Percentiles rank a stretch among this genome's conserved stretches.
Conservation (phyloP, 371 early-diverging fungal species). For the Saksenaea oblongispora region DNA sequence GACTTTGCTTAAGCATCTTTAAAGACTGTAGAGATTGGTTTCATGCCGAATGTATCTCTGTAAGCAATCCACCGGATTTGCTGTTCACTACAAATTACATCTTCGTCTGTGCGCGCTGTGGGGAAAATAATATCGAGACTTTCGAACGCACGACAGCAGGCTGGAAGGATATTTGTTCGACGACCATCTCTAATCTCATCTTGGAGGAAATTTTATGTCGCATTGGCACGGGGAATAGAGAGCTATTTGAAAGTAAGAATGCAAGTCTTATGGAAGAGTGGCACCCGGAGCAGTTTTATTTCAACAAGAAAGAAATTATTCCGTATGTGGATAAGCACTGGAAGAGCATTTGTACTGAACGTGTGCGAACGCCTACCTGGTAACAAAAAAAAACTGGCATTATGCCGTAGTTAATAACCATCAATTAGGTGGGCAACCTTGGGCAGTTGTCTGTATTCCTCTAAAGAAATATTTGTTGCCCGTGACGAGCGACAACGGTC, state of each 20-base stretch:
- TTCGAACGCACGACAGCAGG: slow-evolving; percentile 68
- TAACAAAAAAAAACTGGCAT: slow-evolving; percentile 12
- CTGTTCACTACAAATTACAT: slow-evolving; percentile 69
- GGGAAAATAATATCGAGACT: slow-evolving; percentile 37
- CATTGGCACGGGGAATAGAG: slow-evolving; percentile 34
- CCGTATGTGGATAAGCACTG: slow-evolving; percentile 72
- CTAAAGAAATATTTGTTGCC: slow-evolving; percentile 65
- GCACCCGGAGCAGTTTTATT: slow-evolving; percentile 61
- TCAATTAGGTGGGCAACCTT: slow-evolving; percentile 63
- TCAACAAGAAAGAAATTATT: slow-evolving; percentile 68
- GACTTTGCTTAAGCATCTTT: not conserved
- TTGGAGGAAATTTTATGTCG: slow-evolving; percentile 51
- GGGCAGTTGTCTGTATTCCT: slow-evolving; percentile 65
- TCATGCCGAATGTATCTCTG: slow-evolving; percentile 61
- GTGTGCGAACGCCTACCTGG: slow-evolving; percentile 68
- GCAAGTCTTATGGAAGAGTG: slow-evolving; percentile 53
- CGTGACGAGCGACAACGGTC: slow-evolving; percentile 63
- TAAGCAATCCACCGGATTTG: slow-evolving; percentile 50
- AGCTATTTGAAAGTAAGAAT: slow-evolving; percentile 53
- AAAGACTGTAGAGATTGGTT: slow-evolving; percentile 71
- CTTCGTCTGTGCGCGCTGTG: slow-evolving; percentile 56
- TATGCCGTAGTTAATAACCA: not conserved
- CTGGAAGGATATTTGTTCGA: slow-evolving; percentile 73
- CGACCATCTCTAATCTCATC: slow-evolving; percentile 66
- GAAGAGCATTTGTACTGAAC: slow-evolving; percentile 69